Base-by-base conservation (phyloP, 148 eudicot genomes). In the Chenopodium album region DNA sequence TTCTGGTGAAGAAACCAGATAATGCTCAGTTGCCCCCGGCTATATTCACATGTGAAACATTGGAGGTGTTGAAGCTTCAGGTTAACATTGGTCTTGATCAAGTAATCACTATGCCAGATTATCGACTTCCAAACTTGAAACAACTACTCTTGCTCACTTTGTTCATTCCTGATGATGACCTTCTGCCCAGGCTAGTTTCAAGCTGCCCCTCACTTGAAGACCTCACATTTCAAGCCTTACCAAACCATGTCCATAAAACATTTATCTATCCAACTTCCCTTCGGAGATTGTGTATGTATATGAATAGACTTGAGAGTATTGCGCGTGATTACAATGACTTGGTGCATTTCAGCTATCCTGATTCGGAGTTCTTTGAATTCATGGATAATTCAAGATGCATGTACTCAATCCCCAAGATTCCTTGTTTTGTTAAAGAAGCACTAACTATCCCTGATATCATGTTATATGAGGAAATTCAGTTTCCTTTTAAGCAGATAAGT, bases 191-290 rank as follows among this genome's bases (percentile, higher is more conserved):
- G 71, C 78, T 83, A 60, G 32, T 83, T 31, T 64, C 67, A n/a
- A 47, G 77, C 9, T 80, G 80, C 59, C 83, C 83, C 76, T 70
- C 50, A 14, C 84, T 85, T 26, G 79, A 78, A 73, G 79, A 85
- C 14, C 68, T 85, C 50, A 14, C 29, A 13, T n/a, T 81, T 1
- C 1, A 37, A 20, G 41, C 19, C 9, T 63, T 54, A 4, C 31
- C 64, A 71, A 23, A 54, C 17, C 10, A 73, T 73, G 75, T 46
- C 32, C 31, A 16, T 19, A 37, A 63, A 8, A 22, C 77, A 7
- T 72, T 70, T 78, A 77, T 64, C 31, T 77, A 66, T 32, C 62
- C 79, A 8, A 44, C 79, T 64, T 19, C 62, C 4, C 81, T 81
- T 17, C 79, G 8, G 44, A 73, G 73, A 34, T 78, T 85, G 59